Base-by-base conservation (phyloP, 2,329 filamentous ascomycete species). In the Pestalotiopsis sp. region DNA sequence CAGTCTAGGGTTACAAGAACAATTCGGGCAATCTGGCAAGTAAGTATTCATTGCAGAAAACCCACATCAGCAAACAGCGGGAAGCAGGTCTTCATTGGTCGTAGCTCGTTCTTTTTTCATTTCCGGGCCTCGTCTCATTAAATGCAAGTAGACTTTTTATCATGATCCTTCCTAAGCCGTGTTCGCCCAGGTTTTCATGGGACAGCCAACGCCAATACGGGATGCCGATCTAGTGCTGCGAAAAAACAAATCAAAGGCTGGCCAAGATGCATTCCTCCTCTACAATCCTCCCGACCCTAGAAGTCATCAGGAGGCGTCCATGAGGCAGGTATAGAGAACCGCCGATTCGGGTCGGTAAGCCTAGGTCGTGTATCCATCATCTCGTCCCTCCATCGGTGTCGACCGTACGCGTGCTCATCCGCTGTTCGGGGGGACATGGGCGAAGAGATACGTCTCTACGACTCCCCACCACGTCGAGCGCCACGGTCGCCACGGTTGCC, bases 401-500 rank as follows among this genome's bases (percentile, higher is more conserved):
- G 62, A 35, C 40, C 13, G 17, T 38, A 56, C 20, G 9, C 17
- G 10, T 14, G 62, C 44, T 59, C n/a, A 13, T 48, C 39, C 13
- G n/a, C 40, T 35, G 22, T 40, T 20, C 10, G 13, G 64, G 70
- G 70, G 70, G 64, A 56, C 52, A 65, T 67, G 38, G 69, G 68
- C 63, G 68, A 69, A 68, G 69, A 70, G 69, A 69, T 68, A 67
- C 67, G 65, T 71, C 72, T 74, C 74, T 78, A 78, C 67, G 76
- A 71, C 68, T 76, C 75, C 40, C 75, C 76, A 40, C 66, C 68
- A 64, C 75, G 76, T 58, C 73, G 68, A 69, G 73, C 68, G 66
- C 74, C 74, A 30, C 74, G 73, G 60, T 56, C 67, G 44, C 40
- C 40, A 10, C 73, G 68, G 69, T 73, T 67, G 67, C 74, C 74